These are phyloP conservation scores for Boletellus dicymbophilus DNA, from an alignment of 1,284 basidiomycete genomes.

Conservation along the genomic window DNA sequence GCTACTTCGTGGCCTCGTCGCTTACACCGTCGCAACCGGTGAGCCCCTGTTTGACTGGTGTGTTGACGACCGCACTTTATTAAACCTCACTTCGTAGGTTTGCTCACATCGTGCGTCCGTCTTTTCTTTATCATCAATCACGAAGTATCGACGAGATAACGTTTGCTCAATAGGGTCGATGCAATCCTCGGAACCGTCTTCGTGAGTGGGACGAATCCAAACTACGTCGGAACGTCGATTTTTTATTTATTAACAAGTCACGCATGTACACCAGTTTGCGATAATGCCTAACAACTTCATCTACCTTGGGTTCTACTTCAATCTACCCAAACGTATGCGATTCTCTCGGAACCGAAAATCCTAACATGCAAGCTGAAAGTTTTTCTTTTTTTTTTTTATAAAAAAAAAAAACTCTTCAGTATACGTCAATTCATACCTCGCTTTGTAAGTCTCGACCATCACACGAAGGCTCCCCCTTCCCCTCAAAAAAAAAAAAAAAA, in stretches of 20 bases:
- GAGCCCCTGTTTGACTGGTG: too few species aligned
- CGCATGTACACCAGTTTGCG: slow-evolving; percentile 7
- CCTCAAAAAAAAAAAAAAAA: too few species aligned
- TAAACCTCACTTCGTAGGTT: slow-evolving; percentile 5
- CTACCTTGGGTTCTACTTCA: slow-evolving; percentile 24
- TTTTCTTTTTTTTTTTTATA: too few species aligned
- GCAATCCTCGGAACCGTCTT: slow-evolving; percentile 45
- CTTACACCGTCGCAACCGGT: slow-evolving; percentile 49
- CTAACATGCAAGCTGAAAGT: neutral
- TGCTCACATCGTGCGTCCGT: slow-evolving; percentile 14
- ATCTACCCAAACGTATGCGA: slow-evolving; percentile 18
- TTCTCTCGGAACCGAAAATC: neutral
- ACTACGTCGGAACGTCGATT: neutral
- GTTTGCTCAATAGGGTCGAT: slow-evolving; percentile 41
- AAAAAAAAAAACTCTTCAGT: too few species aligned
- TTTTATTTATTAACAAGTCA: too few species aligned
- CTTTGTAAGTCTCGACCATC: slow-evolving; percentile 12
- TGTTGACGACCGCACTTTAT: too few species aligned
- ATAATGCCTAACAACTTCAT: slow-evolving; percentile 21
- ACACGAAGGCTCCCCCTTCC: too few species aligned
- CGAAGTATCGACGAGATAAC: neutral
- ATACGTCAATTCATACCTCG: slow-evolving; percentile 20
- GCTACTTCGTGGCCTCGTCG: slow-evolving; percentile 42
- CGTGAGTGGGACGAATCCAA: slow-evolving; percentile 16
- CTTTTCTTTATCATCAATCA: neutral